Conservation (phyloP, 495 filamentous ascomycete genomes). For the Penicillium dipodomyicola region DNA sequence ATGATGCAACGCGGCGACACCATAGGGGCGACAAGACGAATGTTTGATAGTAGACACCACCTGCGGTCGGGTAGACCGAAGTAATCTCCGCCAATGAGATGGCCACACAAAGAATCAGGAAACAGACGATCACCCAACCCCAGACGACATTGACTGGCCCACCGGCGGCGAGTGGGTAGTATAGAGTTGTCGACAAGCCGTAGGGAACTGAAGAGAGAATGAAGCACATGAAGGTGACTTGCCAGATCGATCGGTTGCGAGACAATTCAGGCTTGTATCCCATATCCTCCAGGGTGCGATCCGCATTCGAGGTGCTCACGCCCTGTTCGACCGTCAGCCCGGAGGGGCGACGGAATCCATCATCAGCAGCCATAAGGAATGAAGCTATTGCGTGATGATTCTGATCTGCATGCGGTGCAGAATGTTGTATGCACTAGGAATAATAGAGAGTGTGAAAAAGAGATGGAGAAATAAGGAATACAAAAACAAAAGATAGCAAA, state of each 20-base stretch:
- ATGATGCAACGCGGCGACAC: slow-evolving; percentile 59
- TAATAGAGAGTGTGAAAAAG: background rate
- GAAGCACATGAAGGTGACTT: slow-evolving; percentile 39
- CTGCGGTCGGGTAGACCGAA: slow-evolving; percentile 64
- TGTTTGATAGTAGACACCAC: slow-evolving; percentile 69
- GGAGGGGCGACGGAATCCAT: slow-evolving; percentile 18
- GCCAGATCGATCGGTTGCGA: slow-evolving; percentile 49
- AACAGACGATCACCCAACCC: slow-evolving; percentile 61
- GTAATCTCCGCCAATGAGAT: slow-evolving; percentile 68
- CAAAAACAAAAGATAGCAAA: slow-evolving; percentile 6
- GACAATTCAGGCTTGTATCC: slow-evolving; percentile 56
- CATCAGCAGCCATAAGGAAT: slow-evolving; percentile 16
- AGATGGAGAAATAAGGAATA: slow-evolving; percentile 7
- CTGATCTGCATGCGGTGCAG: slow-evolving; percentile 6
- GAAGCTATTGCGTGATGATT: background rate
- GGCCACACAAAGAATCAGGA: slow-evolving; percentile 63
- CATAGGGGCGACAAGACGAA: slow-evolving; percentile 51
- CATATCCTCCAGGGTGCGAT: slow-evolving; percentile 37
- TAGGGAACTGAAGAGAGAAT: slow-evolving; percentile 56
- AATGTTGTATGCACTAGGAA: background rate
- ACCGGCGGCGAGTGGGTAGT: slow-evolving; percentile 59
- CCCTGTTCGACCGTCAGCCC: slow-evolving; percentile 19
- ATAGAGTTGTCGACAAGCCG: slow-evolving; percentile 61
- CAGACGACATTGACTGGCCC: slow-evolving; percentile 61
- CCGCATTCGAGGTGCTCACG: slow-evolving; percentile 18